A percentile compares a stretch with the other conserved stretches of the same genome.
Conservation (phyloP, 2,329 filamentous ascomycete genomes). For the Alternaria arbusti region DNA sequence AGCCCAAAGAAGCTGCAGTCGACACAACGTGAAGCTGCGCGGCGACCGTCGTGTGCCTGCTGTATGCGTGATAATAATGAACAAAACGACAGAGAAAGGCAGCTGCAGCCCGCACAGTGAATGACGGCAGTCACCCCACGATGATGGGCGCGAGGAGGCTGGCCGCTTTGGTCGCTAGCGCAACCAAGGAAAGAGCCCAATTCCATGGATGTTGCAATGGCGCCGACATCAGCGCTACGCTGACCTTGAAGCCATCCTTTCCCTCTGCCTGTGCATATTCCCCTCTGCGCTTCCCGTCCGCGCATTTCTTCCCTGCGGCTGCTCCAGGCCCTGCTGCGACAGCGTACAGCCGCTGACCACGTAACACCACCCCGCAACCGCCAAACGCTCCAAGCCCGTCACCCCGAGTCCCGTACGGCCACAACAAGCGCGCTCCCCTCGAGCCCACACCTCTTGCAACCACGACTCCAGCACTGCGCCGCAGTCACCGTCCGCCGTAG, state of each 20-base stretch:
- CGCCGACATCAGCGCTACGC: slow-evolving; percentile 13
- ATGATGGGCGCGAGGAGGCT: slow-evolving; percentile 3
- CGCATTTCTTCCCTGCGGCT: background rate
- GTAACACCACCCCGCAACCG: slow-evolving; percentile 19
- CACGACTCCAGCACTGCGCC: background rate
- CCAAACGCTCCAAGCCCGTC: slow-evolving; percentile 11
- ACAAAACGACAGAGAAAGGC: background rate
- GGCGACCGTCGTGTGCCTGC: background rate
- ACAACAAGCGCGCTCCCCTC: background rate
- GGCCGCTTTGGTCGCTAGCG: slow-evolving; percentile 12
- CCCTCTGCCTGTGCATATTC: slow-evolving; percentile 1
- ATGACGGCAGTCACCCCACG: background rate
- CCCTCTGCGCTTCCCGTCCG: background rate
- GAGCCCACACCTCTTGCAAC: background rate
- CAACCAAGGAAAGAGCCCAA: slow-evolving; percentile 13
- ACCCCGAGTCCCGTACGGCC: slow-evolving; percentile 5
- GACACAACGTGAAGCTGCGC: background rate
- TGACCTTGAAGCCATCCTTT: slow-evolving; percentile 13
- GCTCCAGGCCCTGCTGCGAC: background rate
- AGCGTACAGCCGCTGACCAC: slow-evolving; percentile 10
- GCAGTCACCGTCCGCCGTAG: background rate
- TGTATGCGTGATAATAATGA: background rate
- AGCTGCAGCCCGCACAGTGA: background rate
- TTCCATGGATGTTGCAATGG: slow-evolving; percentile 15
- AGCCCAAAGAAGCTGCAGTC: background rate